Base-by-base conservation (phyloP, 352 stramenopile species). In the Phytophthora quininea region DNA sequence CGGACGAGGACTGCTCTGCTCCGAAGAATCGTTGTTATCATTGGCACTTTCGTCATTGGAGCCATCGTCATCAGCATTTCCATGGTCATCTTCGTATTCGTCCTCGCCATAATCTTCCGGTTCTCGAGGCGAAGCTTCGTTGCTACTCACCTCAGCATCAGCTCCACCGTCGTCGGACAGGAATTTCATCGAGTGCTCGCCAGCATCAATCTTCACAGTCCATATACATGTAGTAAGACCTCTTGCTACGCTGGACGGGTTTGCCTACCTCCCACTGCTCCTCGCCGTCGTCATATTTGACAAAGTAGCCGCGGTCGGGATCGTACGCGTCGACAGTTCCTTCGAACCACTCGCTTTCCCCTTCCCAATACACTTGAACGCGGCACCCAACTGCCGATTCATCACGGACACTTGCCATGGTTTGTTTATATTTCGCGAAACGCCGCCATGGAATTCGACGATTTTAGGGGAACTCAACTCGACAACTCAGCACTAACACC, bases 281-380 rank as follows among this genome's bases (percentile, higher is more conserved):
- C 52, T 93, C 83, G 32, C 86, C 82, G 58, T 93, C 86, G 51
- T 90, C 82, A 48, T 93, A 93, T 54, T 77, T 58, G n/a, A 93
- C 69, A 57, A 80, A 89, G 54, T 84, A 90, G 15, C 84, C 82
- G 31, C 52, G 72, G 14, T 74, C 61, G 1, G 54, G 24, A 1
- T 65, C 65, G 32, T 75, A 85, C 1, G 58, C 51, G 9, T 33
- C 54, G n/a, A 92, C 70, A n/a, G 77, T 60, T 10, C 86, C 86
- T 4, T 88, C 73, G 38, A 90, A 93, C 86, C 83, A 93, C 61
- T 75, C 80, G 47, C 64, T 62, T 30, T 92, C 82, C 12, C 71
- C 80, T 59, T 88, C 81, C 86, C 83, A 93, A 60, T 82, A 90
- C 59, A 93, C 83, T 10, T 78, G 76, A 55, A 90, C 83, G 12